Evolutionary conservation across 306 rosid species (phyloP).

Genomic region (Begonia masoniana): DNA sequence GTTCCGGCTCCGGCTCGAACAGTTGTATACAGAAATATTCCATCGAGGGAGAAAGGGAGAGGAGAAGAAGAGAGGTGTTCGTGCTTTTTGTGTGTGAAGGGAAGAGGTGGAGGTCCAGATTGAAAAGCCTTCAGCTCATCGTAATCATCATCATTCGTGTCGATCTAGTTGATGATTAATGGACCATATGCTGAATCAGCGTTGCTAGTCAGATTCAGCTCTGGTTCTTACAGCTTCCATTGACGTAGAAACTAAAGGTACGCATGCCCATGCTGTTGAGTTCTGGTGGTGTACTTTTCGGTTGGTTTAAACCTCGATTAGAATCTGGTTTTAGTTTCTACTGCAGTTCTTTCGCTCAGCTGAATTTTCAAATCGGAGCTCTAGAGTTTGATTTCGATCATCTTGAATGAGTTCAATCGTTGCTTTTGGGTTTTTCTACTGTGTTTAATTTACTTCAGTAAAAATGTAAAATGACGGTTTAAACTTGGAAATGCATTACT

Average conservation of each 20-base stretch:
- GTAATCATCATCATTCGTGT: neutral
- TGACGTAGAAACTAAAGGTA: too few species aligned
- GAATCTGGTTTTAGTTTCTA: neutral
- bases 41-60: slow-evolving; percentile 2
- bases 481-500: too few species aligned
- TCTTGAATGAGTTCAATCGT: too few species aligned
- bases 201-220: neutral
- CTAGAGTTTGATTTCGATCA: too few species aligned
- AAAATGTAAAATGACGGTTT: too few species aligned
- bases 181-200: neutral
- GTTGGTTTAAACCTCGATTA: neutral
- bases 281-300: neutral
- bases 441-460: too few species aligned
- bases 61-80: slow-evolving; percentile 4
- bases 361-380: neutral
- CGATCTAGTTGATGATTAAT: neutral
- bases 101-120: neutral
- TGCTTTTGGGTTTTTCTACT: too few species aligned
- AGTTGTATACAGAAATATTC: neutral
- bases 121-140: slow-evolving; percentile 3
- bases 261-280: neutral
- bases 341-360: neutral
- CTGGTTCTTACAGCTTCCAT: neutral
- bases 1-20: neutral
- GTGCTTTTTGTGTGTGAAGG: slow-evolving; percentile 1